Percentiles rank a stretch among this genome's conserved stretches.
Evolutionary conservation across 2,329 filamentous ascomycete genomes (phyloP).

Genomic region (Helotiales sp.): DNA sequence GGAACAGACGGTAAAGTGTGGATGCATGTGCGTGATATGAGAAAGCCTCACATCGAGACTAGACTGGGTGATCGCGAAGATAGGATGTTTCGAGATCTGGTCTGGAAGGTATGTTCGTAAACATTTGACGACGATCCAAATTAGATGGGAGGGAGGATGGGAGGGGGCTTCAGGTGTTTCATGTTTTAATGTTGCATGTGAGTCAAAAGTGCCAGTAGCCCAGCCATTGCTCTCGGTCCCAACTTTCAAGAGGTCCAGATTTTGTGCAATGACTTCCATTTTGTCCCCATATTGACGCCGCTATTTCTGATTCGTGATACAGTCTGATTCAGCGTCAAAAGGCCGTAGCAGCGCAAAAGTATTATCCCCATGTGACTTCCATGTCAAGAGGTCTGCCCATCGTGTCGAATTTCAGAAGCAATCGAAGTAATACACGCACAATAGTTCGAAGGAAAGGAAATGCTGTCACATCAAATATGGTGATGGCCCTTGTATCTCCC

Average conservation of each 20-base stretch:
- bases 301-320: not conserved
- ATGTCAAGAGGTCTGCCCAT: constrained; percentile 11
- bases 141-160: too few species aligned
- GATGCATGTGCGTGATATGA: not conserved
- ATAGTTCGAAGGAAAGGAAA: constrained; percentile 15
- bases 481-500: not conserved
- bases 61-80: not conserved
- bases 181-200: not conserved
- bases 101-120: not conserved
- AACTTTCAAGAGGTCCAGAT: not conserved
- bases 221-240: too few species aligned
- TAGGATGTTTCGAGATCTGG: not conserved
- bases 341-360: constrained; percentile 8
- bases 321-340: not conserved
- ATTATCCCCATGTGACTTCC: constrained; percentile 12
- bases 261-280: not conserved
- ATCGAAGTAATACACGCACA: constrained; percentile 13
- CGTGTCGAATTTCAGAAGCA: constrained; percentile 3
- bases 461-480: constrained; percentile 7
- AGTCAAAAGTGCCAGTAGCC: too few species aligned
- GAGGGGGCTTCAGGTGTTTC: too few species aligned
- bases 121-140: too few species aligned
- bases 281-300: not conserved
- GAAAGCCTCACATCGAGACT: not conserved
- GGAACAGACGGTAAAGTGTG: too few species aligned